These are phyloP conservation scores for Sedum album DNA, from an alignment of 164 flowering plant genomes.

Conservation along the genomic window DNA sequence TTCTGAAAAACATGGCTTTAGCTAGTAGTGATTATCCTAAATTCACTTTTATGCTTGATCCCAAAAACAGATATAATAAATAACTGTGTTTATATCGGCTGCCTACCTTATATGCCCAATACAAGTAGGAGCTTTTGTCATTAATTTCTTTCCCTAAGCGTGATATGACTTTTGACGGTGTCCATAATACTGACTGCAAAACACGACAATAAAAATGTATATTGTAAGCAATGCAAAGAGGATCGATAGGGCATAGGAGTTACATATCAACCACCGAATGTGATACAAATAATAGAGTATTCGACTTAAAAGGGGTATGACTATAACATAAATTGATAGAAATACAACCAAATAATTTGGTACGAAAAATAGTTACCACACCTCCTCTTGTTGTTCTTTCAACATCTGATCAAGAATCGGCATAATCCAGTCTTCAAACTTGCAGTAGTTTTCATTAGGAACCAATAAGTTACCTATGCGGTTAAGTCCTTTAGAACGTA, in stretches of 20 bases:
- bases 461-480: conserved; percentile 94
- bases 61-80: background rate
- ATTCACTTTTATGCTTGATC: background rate
- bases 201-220: background rate
- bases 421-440: conserved; percentile 95
- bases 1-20: background rate
- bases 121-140: background rate
- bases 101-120: background rate
- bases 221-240: too few relatives aligned
- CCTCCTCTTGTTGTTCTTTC: conserved; percentile 62
- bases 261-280: background rate
- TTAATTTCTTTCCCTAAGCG: background rate
- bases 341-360: too few relatives aligned
- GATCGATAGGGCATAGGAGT: too few relatives aligned
- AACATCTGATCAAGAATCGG: conserved; percentile 89
- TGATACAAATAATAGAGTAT: too few relatives aligned
- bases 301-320: background rate
- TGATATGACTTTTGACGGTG: background rate
- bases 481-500: conserved; percentile 88
- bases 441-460: conserved; percentile 95
- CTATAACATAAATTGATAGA: background rate
- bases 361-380: conserved; percentile 18
- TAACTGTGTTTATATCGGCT: too few relatives aligned
- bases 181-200: background rate
- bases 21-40: background rate